Evolutionary conservation across 2,329 filamentous ascomycete genomes (phyloP), one percentile per base, ranked within the genome.

Genomic region (Clonostachys rosea): DNA sequence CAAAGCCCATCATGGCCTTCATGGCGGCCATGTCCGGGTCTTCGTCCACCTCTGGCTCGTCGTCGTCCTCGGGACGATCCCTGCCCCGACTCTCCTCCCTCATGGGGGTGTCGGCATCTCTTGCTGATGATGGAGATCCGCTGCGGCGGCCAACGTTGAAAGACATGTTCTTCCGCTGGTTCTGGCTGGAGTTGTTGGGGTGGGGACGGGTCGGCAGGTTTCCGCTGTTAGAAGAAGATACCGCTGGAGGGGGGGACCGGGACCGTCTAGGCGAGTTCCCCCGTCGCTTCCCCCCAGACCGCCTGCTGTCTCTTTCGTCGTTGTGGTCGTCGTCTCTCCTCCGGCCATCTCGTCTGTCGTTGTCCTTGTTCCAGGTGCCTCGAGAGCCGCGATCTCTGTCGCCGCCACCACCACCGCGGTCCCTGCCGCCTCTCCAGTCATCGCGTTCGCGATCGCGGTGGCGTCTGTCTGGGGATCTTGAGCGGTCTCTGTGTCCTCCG

Each of bases 1-100:
- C 83, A 60, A 99, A 96, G 3, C 94, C 94, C 88, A 99, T 91
- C 73, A 91, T 83, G 44, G 85, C 84, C 57, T 84, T 77, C 86
- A 97, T 92, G 50, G 81, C 80, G 47, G 78, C 81, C 61, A 87
- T 74, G 45, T 84, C 82, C 52, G 86, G 84, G 52, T 91, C 87
- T 47, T 76, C 77, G 14, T 77, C 71, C 34, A 56, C 60, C 42
- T 64, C 56, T 12, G 55, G 55, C 7, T 60, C 66, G 5, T 58
- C 62, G 47, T 62, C 62, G 7, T 48, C 47, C 30, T 58, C 52
- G 12, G 4, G 50, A 53, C 33, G 51, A 47, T 44, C 47, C 30
- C 47, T 45, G 16, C 51, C 52, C 12, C 66, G 62, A 18, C 65
- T 60, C 9, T 61, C 59, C 61, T 45, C 42, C 17, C 17, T 43